phyloP scores from a whole-genome alignment of 1,284 basidiomycete species.

The Xanthoconium separans region DNA sequence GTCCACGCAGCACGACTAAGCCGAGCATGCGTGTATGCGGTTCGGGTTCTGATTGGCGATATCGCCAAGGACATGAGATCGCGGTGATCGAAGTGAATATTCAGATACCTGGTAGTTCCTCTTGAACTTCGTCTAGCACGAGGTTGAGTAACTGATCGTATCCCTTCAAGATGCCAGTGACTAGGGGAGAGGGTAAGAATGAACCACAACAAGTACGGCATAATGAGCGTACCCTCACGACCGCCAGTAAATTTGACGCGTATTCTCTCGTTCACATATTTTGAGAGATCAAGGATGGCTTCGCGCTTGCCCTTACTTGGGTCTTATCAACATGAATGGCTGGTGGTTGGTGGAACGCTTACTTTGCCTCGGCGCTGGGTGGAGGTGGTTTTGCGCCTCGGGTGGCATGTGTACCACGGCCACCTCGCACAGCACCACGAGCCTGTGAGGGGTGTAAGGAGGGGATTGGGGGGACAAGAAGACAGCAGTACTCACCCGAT shows the following conservation, averaged over 20 bases:
- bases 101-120: conserved; percentile 64
- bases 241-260: conserved; percentile 97
- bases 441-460: conserved; percentile 42
- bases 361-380: conserved; percentile 25
- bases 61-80: conserved; percentile 12
- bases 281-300: conserved; percentile 93
- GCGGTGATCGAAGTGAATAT: conserved; percentile 12
- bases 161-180: conserved; percentile 90
- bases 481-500: conserved; percentile 51
- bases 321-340: conserved; percentile 29
- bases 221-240: conserved; percentile 71
- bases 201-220: neutral
- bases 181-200: conserved; percentile 44
- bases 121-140: conserved; percentile 88
- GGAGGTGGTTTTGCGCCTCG: conserved; percentile 43
- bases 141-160: conserved; percentile 97
- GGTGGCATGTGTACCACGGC: conserved; percentile 38
- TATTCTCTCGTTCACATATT: conserved; percentile 91
- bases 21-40: conserved; percentile 71
- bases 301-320: conserved; percentile 83
- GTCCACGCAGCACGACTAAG: conserved; percentile 86
- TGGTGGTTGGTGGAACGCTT: conserved; percentile 7
- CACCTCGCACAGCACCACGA: conserved; percentile 50
- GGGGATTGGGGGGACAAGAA: conserved; percentile 9
- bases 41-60: conserved; percentile 52